Percentiles rank a stretch among this genome's conserved stretches.
Conservation (phyloP, 352 stramenopile species). For the Phytophthora europaea region DNA sequence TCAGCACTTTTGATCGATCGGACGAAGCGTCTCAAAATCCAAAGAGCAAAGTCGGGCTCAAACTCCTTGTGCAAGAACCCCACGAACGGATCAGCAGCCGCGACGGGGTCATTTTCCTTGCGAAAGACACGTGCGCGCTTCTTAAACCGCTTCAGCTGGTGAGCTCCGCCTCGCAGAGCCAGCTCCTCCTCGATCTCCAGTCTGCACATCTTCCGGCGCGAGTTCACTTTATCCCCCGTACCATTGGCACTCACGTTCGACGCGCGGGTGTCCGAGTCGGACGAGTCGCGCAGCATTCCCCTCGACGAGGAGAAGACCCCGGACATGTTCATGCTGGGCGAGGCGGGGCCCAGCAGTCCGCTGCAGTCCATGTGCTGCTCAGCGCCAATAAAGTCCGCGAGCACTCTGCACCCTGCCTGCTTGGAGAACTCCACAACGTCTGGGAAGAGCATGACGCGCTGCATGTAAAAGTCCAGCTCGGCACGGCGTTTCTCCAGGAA, state of each 20-base stretch:
- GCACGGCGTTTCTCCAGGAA: constrained; percentile 84
- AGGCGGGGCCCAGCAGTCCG: constrained; percentile 27
- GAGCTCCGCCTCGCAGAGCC: constrained; percentile 51
- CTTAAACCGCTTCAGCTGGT: constrained; percentile 75
- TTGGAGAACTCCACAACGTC: constrained; percentile 72
- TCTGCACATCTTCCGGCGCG: constrained; percentile 54
- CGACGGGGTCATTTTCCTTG: constrained; percentile 73
- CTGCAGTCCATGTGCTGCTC: constrained; percentile 58
- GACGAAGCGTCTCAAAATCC: constrained; percentile 65
- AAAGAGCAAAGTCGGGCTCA: constrained; percentile 62
- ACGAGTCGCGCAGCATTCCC: constrained; percentile 35
- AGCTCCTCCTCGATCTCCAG: constrained; percentile 81
- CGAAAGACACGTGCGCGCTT: constrained; percentile 73
- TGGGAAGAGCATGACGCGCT: constrained; percentile 84
- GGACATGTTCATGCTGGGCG: constrained; percentile 37
- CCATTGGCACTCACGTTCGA: constrained; percentile 28
- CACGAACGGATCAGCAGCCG: constrained; percentile 58
- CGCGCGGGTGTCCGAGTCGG: constrained; percentile 37
- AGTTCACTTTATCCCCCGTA: constrained; percentile 32
- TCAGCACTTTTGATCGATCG: constrained; percentile 67
- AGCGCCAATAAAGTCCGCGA: constrained; percentile 74
- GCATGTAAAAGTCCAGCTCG: constrained; percentile 87
- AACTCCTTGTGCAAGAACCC: constrained; percentile 65
- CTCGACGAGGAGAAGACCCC: constrained; percentile 36
- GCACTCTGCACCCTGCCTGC: constrained; percentile 57